Percentiles rank a stretch among this genome's conserved stretches.
Conservation (phyloP, 1,284 basidiomycete species). For the Amylostereum areolatum region DNA sequence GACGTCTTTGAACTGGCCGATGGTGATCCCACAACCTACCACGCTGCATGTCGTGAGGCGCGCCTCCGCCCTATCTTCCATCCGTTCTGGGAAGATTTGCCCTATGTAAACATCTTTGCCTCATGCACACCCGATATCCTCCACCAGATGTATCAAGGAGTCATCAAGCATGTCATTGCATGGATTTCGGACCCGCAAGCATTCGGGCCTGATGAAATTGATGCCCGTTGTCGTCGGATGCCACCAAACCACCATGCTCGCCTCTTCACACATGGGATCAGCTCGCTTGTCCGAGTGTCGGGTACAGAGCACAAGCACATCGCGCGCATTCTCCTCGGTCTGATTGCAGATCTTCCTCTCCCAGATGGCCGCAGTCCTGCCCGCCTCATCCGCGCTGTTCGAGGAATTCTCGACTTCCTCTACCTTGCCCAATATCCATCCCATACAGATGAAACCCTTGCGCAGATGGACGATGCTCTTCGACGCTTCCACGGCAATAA, state of each 20-base stretch:
- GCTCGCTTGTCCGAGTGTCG: constrained; percentile 6
- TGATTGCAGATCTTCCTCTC: not conserved
- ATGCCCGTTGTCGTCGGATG: not conserved
- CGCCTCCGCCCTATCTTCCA: constrained; percentile 2
- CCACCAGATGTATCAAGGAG: constrained; percentile 26
- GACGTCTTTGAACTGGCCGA: not conserved
- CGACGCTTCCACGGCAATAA: too few species aligned
- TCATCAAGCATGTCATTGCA: constrained; percentile 5
- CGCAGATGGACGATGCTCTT: too few species aligned
- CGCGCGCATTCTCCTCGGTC: not conserved
- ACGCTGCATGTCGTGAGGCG: not conserved
- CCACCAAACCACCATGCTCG: not conserved
- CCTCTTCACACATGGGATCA: constrained; percentile 20
- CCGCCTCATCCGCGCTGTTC: too few species aligned
- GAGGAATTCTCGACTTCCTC: too few species aligned
- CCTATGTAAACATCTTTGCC: constrained; percentile 21
- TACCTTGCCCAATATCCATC: too few species aligned
- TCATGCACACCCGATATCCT: constrained; percentile 29
- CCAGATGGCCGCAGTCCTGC: not conserved
- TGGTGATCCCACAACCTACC: not conserved
- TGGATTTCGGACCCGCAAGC: constrained; percentile 1
- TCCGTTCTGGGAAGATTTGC: constrained; percentile 28
- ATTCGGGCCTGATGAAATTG: constrained; percentile 1
- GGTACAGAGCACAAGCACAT: constrained; percentile 13
- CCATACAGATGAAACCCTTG: too few species aligned